phyloP scores from a whole-genome alignment of 768 basidiomycete genomes.

The Phylloporus rhodoxanthus region DNA sequence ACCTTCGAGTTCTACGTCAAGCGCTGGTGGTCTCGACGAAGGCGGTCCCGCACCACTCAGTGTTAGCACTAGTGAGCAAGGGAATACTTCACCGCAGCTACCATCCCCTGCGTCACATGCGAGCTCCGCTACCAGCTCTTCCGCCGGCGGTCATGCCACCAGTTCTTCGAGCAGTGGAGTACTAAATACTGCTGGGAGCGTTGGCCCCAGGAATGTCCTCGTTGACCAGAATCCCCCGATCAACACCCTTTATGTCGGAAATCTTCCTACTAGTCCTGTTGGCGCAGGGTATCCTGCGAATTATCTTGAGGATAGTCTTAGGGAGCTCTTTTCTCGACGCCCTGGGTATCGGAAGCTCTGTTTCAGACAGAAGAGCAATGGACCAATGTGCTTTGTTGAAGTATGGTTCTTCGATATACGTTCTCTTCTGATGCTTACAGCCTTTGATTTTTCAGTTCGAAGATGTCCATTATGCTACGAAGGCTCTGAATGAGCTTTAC shows the following conservation, averaged over 20 bases:
- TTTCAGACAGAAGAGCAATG: conserved; percentile 94
- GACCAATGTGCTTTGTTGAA: conserved; percentile 99
- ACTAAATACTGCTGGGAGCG: conserved; percentile 16
- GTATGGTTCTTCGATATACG: conserved; percentile 35
- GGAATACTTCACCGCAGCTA: conserved; percentile 58
- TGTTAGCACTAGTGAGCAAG: conserved; percentile 43
- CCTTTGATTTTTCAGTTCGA: conserved; percentile 61
- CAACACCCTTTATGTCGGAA: conserved; percentile 99
- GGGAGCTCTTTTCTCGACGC: conserved; percentile 72
- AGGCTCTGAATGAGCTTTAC: conserved; percentile 84
- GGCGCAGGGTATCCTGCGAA: conserved; percentile 69
- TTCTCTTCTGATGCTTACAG: not conserved
- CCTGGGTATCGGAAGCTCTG: conserved; percentile 88
- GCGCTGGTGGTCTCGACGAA: conserved; percentile 40
- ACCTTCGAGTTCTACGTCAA: conserved; percentile 36
- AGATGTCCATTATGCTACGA: conserved; percentile 77
- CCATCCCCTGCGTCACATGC: conserved; percentile 70
- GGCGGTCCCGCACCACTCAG: conserved; percentile 29
- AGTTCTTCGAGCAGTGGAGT: conserved; percentile 29
- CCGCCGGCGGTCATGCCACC: conserved; percentile 23
- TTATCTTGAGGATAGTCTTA: conserved; percentile 80
- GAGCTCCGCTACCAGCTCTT: conserved; percentile 42
- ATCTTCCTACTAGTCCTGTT: conserved; percentile 77
- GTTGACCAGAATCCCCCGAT: conserved; percentile 96
- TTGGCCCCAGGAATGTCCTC: conserved; percentile 34